A percentile compares a stretch with the other conserved stretches of the same genome.
Evolutionary conservation across 2,329 filamentous ascomycete species (phyloP).

Genomic region (Amphichorda felina): DNA sequence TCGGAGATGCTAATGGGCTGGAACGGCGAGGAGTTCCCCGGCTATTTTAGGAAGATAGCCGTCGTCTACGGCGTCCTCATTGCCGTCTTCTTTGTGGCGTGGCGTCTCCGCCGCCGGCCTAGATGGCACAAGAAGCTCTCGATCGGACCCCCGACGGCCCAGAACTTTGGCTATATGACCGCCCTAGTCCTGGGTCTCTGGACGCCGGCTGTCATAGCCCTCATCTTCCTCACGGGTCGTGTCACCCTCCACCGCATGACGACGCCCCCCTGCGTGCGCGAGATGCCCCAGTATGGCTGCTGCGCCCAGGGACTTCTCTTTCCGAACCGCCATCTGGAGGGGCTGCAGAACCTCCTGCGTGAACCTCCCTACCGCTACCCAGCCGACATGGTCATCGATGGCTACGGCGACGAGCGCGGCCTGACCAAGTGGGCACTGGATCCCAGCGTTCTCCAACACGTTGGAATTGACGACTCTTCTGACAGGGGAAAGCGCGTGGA

Average conservation of each 20-base stretch:
- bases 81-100: slow-evolving; percentile 5
- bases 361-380: slow-evolving; percentile 19
- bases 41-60: slow-evolving; percentile 14
- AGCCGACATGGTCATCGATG: slow-evolving; percentile 22
- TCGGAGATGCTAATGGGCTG: slow-evolving; percentile 24
- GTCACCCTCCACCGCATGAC: slow-evolving; percentile 13
- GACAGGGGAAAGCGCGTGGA: slow-evolving; percentile 13
- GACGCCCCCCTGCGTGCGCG: slow-evolving; percentile 12
- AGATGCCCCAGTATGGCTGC: slow-evolving; percentile 25
- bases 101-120: neutral
- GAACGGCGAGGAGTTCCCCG: slow-evolving; percentile 21
- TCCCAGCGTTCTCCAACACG: slow-evolving; percentile 24
- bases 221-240: slow-evolving; percentile 17
- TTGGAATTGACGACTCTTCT: slow-evolving; percentile 18
- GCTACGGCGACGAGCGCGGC: slow-evolving; percentile 14
- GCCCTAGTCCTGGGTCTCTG: slow-evolving; percentile 16
- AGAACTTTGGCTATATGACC: slow-evolving; percentile 11
- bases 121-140: slow-evolving; percentile 2
- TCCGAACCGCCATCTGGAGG: slow-evolving; percentile 15
- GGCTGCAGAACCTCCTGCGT: slow-evolving; percentile 13
- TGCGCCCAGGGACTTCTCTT: slow-evolving; percentile 25
- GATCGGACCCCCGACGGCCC: slow-evolving; percentile 4
- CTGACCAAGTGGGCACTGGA: slow-evolving; percentile 23
- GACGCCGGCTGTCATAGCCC: slow-evolving; percentile 17
- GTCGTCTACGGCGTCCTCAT: slow-evolving; percentile 13